These are phyloP conservation scores for Agarophyton chilense DNA, from an alignment of 23 red algal species.

Conservation along the genomic window DNA sequence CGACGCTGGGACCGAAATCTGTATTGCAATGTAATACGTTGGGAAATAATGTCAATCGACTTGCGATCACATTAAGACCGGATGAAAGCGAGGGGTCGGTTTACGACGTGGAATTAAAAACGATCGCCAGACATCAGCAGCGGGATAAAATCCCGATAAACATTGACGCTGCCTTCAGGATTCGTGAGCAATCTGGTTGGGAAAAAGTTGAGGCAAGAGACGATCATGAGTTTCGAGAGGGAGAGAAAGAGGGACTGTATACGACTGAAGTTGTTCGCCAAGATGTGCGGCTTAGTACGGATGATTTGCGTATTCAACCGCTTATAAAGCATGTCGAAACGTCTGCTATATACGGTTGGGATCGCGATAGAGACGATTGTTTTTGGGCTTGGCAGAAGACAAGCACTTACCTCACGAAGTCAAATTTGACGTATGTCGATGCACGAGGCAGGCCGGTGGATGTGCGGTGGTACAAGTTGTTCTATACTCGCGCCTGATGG, in stretches of 20 bases:
- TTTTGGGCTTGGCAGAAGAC: slow-evolving; percentile 57
- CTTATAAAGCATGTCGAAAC: slow-evolving; percentile 54
- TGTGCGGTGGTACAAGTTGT: slow-evolving; percentile 43
- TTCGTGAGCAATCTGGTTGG: neutral
- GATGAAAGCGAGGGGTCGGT: slow-evolving; percentile 19
- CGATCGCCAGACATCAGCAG: slow-evolving; percentile 25
- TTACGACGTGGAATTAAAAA: slow-evolving; percentile 28
- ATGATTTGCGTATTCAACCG: slow-evolving; percentile 20
- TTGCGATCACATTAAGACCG: slow-evolving; percentile 12
- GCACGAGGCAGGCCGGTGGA: slow-evolving; percentile 50
- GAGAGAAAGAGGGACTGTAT: slow-evolving; percentile 29
- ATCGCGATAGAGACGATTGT: neutral
- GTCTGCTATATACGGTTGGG: neutral
- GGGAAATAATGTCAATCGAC: neutral
- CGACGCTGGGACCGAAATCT: slow-evolving; percentile 27
- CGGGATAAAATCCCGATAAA: neutral
- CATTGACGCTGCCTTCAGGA: neutral
- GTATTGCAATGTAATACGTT: slow-evolving; percentile 31
- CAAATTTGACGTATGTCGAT: slow-evolving; percentile 25
- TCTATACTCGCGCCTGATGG: slow-evolving; percentile 1
- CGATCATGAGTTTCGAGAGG: neutral
- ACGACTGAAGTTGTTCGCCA: slow-evolving; percentile 58
- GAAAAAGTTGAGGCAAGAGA: neutral
- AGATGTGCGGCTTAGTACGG: slow-evolving; percentile 24
- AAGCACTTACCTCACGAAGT: slow-evolving; percentile 5